A percentile compares a stretch with the other conserved stretches of the same genome.
These are phyloP conservation scores for Penicillium sp. DNA, from an alignment of 2,329 filamentous ascomycete genomes.

Conservation along the genomic window DNA sequence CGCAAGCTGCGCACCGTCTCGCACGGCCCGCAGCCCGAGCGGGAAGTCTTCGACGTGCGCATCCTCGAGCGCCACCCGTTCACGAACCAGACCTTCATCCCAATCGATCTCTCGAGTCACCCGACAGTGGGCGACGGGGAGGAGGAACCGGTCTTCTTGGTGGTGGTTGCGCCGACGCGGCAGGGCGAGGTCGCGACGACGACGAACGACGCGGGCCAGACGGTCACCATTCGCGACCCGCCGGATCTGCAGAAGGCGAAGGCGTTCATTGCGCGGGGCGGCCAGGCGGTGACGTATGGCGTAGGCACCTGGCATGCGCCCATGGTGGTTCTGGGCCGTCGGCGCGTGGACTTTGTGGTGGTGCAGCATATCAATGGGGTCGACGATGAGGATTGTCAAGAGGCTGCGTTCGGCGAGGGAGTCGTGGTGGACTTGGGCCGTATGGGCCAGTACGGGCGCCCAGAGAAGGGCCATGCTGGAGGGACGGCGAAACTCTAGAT, in stretches of 20 bases:
- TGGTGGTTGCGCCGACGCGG: conserved; percentile 81
- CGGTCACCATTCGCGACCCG: conserved; percentile 46
- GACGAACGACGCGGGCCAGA: conserved; percentile 25
- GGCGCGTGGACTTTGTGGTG: conserved; percentile 79
- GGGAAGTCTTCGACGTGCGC: conserved; percentile 59
- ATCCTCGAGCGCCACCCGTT: conserved; percentile 90
- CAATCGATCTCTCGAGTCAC: conserved; percentile 56
- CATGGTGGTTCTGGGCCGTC: conserved; percentile 78
- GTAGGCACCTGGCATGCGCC: conserved; percentile 95
- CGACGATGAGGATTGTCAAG: conserved; percentile 80
- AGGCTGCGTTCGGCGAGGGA: conserved; percentile 56
- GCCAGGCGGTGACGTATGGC: conserved; percentile 86
- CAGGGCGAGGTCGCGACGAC: conserved; percentile 42
- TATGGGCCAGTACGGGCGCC: conserved; percentile 21
- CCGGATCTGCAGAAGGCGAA: conserved; percentile 69
- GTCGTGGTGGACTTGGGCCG: conserved; percentile 32
- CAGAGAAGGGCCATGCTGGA: conserved; percentile 13
- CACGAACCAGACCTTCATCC: conserved; percentile 90
- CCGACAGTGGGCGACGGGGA: conserved; percentile 22
- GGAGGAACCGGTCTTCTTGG: conserved; percentile 60
- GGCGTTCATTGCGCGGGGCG: conserved; percentile 74
- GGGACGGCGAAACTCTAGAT: conserved; percentile 23
- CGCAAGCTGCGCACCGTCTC: conserved; percentile 49
- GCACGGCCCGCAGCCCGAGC: conserved; percentile 7
- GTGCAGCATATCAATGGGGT: conserved; percentile 86